A percentile compares a stretch with the other conserved stretches of the same genome.
Evolutionary conservation across 768 basidiomycete genomes (phyloP).

Genomic region (Collybia nuda): DNA sequence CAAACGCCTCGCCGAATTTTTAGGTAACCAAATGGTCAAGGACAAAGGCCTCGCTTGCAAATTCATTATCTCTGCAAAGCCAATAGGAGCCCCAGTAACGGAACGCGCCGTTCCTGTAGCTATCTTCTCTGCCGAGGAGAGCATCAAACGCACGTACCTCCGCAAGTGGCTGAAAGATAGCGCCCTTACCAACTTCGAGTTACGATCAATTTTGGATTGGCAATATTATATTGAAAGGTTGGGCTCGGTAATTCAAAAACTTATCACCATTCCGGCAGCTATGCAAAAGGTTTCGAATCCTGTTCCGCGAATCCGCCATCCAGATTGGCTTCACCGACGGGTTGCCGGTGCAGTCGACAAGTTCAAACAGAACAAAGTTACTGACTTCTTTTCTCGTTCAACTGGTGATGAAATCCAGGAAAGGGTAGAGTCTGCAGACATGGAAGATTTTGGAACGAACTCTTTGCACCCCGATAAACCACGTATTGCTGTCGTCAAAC

Average conservation of each 20-base stretch:
- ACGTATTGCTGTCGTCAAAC: conserved; percentile 55
- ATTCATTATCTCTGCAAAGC: conserved; percentile 97
- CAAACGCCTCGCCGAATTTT: conserved; percentile 90
- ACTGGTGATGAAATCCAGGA: conserved; percentile 27
- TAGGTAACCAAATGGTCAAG: conserved; percentile 98
- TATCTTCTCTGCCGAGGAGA: conserved; percentile 95
- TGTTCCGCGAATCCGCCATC: conserved; percentile 92
- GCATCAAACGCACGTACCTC: conserved; percentile 85
- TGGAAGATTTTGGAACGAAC: conserved; percentile 55
- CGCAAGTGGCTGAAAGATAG: conserved; percentile 98
- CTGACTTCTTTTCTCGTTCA: conserved; percentile 80
- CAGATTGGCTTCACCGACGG: conserved; percentile 94
- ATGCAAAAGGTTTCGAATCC: conserved; percentile 98
- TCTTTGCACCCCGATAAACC: conserved; percentile 24
- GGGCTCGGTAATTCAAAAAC: conserved; percentile 96
- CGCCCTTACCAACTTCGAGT: conserved; percentile 80
- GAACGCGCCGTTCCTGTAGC: conserved; percentile 96
- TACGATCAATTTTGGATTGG: conserved; percentile 97
- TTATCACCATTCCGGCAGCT: conserved; percentile 98
- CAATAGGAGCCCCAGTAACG: conserved; percentile 91
- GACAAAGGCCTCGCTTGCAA: conserved; percentile 99
- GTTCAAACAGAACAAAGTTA: conserved; percentile 97
- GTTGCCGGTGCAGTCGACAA: conserved; percentile 90
- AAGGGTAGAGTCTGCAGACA: conserved; percentile 44
- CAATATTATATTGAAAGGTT: conserved; percentile 96